Conservation (phyloP, 2,329 filamentous ascomycete species). For the Coniochaeta sp. region DNA sequence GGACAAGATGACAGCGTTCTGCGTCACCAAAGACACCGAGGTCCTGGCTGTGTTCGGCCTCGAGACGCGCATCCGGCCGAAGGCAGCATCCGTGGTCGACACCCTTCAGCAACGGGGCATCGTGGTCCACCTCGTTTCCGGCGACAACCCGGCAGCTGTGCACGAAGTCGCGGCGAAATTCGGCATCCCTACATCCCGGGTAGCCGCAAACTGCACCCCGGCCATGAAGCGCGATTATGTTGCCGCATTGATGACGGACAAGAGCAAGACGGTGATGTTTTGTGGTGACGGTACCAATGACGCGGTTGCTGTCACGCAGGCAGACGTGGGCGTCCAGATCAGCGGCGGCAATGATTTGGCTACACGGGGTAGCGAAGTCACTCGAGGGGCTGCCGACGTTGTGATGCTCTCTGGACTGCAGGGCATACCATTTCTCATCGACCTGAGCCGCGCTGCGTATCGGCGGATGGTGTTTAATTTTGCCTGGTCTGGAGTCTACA, state of each 20-base stretch:
- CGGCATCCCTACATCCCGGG: slow-evolving; percentile 27
- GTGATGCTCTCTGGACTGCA: slow-evolving; percentile 54
- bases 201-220: slow-evolving; percentile 35
- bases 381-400: slow-evolving; percentile 60
- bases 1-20: slow-evolving; percentile 36
- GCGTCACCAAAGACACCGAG: slow-evolving; percentile 30
- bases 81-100: slow-evolving; percentile 27
- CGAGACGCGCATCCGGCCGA: slow-evolving; percentile 36
- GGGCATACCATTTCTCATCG: slow-evolving; percentile 52
- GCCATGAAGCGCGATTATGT: slow-evolving; percentile 40
- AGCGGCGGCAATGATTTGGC: slow-evolving; percentile 4
- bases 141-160: slow-evolving; percentile 47
- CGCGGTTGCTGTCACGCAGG: slow-evolving; percentile 63
- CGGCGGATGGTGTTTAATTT: slow-evolving; percentile 61
- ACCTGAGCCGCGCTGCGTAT: slow-evolving; percentile 38
- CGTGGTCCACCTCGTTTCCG: slow-evolving; percentile 41
- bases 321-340: slow-evolving; percentile 66
- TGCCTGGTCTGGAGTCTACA: slow-evolving; percentile 63
- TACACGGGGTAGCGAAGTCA: slow-evolving; percentile 43
- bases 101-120: slow-evolving; percentile 30
- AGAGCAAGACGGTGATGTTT: slow-evolving; percentile 50
- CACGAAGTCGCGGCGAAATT: slow-evolving; percentile 29
- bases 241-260: slow-evolving; percentile 22
- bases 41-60: slow-evolving; percentile 37
- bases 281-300: slow-evolving; percentile 77